Evolutionary conservation across 1,139 yeast genomes (phyloP).

Genomic region (Candida freyschussii): DNA sequence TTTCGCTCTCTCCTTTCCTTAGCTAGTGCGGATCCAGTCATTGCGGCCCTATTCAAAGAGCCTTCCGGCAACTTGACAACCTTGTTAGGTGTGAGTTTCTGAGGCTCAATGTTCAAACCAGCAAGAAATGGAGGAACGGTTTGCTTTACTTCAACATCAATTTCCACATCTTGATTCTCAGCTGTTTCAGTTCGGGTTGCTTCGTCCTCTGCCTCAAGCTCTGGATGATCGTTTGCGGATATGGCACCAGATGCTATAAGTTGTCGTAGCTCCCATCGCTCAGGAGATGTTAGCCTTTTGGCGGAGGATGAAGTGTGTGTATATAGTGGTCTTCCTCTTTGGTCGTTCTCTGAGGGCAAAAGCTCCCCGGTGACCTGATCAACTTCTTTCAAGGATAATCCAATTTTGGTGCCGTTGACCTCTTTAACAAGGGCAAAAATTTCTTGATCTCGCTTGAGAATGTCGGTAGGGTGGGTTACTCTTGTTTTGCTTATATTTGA

Average conservation of each 20-base stretch:
- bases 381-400: slow-evolving; percentile 68
- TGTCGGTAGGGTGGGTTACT: slow-evolving; percentile 54
- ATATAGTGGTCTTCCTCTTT: slow-evolving; percentile 27
- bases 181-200: slow-evolving; percentile 19
- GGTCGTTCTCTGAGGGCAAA: slow-evolving; percentile 4
- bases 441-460: slow-evolving; percentile 50
- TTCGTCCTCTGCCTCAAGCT: slow-evolving; percentile 48
- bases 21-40: slow-evolving; percentile 68
- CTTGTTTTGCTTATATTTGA: slow-evolving; percentile 57
- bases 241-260: slow-evolving; percentile 76
- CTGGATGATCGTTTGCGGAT: slow-evolving; percentile 67
- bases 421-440: slow-evolving; percentile 60
- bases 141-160: slow-evolving; percentile 70
- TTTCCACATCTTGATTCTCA: slow-evolving; percentile 37
- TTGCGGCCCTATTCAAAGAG: slow-evolving; percentile 69
- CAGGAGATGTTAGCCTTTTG: slow-evolving; percentile 72
- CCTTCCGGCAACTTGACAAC: slow-evolving; percentile 75
- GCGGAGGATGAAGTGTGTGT: slow-evolving; percentile 19
- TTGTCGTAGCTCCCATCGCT: slow-evolving; percentile 86
- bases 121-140: slow-evolving; percentile 69
- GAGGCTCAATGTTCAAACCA: slow-evolving; percentile 37
- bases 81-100: slow-evolving; percentile 47
- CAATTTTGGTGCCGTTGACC: slow-evolving; percentile 47
- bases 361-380: slow-evolving; percentile 67
- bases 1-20: slow-evolving; percentile 61